Percentiles rank a stretch among this genome's conserved stretches.
Evolutionary conservation across 1,284 basidiomycete genomes (phyloP).

Genomic region (Melampsora larici-populina): DNA sequence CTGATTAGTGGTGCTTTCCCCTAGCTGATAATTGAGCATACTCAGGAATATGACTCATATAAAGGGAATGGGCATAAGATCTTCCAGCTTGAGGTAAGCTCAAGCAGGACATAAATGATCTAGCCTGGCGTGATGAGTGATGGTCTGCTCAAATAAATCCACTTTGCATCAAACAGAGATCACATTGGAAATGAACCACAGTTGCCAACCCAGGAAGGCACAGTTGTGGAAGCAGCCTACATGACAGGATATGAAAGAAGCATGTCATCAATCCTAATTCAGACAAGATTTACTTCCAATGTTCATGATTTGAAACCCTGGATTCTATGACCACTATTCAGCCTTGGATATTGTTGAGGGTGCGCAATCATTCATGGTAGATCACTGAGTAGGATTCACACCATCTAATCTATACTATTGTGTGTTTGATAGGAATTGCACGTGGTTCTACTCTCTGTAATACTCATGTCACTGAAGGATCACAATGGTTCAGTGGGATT

Average conservation of each 20-base stretch:
- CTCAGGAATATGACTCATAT: not conserved
- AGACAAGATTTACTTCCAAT: not conserved
- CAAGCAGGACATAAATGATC: not conserved
- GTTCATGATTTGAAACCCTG: not conserved
- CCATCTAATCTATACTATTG: not conserved
- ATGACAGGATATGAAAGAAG: constrained; percentile 2
- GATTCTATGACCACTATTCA: not conserved
- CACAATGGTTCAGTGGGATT: not conserved
- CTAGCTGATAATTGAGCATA: not conserved
- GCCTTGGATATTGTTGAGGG: not conserved
- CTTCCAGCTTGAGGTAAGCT: not conserved
- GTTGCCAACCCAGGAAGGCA: not conserved
- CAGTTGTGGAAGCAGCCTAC: not conserved
- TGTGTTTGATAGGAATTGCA: not conserved
- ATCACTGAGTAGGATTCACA: not conserved
- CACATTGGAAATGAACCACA: not conserved
- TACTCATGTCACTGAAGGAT: not conserved
- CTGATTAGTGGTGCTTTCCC: too few species aligned
- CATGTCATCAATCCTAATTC: not conserved
- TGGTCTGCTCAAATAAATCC: not conserved
- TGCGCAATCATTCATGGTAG: not conserved
- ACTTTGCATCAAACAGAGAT: not conserved
- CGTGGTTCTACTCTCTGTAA: not conserved
- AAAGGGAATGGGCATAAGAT: not conserved
- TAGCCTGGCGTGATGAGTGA: not conserved